Conservation (phyloP, 441 rosid species). For the Melastoma candidum region DNA sequence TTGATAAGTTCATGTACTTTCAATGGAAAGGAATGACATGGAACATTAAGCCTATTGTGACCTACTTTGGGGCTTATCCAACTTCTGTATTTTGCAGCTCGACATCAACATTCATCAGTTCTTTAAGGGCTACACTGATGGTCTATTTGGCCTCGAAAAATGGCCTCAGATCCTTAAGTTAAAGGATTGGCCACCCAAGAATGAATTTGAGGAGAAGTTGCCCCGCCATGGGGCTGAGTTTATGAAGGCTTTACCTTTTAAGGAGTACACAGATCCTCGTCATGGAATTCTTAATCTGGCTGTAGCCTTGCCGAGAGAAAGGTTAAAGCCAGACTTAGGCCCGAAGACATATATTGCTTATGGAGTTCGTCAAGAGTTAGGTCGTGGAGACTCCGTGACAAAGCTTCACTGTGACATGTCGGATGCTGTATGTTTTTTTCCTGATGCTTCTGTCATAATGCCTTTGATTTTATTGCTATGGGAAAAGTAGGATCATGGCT, state of each 20-base stretch:
- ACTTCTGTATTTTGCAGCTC: constrained; percentile 19
- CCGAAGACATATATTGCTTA: constrained; percentile 90
- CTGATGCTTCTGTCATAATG: too few species aligned
- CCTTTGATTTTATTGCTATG: too few species aligned
- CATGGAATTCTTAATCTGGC: constrained; percentile 60
- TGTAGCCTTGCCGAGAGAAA: constrained; percentile 35
- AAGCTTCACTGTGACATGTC: constrained; percentile 95
- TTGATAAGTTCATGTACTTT: too few species aligned
- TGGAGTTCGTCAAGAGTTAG: constrained; percentile 64
- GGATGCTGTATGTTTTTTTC: constrained; percentile 58
- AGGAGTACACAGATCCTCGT: constrained; percentile 66
- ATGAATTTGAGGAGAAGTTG: constrained; percentile 37
- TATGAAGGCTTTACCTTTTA: constrained; percentile 61
- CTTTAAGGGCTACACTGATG: constrained; percentile 42
- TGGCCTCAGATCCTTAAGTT: constrained; percentile 78
- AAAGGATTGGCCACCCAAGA: constrained; percentile 88
- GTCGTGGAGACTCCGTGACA: constrained; percentile 93
- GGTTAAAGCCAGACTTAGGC: constrained; percentile 83
- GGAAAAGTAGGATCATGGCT: too few species aligned
- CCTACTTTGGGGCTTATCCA: too few species aligned
- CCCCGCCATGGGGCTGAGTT: constrained; percentile 78
- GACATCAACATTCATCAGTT: constrained; percentile 47
- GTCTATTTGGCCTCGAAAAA: constrained; percentile 14
- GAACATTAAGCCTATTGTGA: too few species aligned
- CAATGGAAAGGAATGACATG: too few species aligned